Evolutionary conservation across 768 basidiomycete genomes (phyloP), one percentile per base, ranked within the genome.

Genomic region (Sutorius australiensis): DNA sequence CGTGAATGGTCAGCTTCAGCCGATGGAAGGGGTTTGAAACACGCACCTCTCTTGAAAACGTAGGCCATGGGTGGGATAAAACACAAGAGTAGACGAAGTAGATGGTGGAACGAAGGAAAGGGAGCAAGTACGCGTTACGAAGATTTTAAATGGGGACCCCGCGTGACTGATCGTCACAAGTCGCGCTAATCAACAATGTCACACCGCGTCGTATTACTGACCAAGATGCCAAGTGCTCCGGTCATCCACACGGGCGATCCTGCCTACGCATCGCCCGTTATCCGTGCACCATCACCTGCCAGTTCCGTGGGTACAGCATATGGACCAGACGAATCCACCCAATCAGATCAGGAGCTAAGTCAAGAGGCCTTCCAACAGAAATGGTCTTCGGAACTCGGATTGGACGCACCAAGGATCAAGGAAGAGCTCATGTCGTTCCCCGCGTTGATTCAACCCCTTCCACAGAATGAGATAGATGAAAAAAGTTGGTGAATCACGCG

Each of bases 41-140:
- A 63, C 79, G 61, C 41, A 81, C 80, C 81, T 76, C 80, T 74
- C 65, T 82, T 82, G 71, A 74, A 82, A 19, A 82, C 81, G 62
- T 69, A 80, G 11, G 77, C 72, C 77, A 79, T 80, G 46, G 30
- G 56, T 61, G 46, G 24, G 47, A 41, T 39, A 51, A 24, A 47
- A 48, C 54, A 39, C 43, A 47, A 52, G 36, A 41, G 43, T 34
- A 43, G 33, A 45, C 50, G 34, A 42, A 36, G 51, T 37, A 57
- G 65, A 56, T 71, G 66, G 50, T 65, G 57, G 66, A 54, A 31
- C 45, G 21, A 52, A 60, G 55, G 52, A 62, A 56, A 33, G 56
- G 46, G 33, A 48, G 45, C 7, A 43, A 40, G 34, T 51, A 67
- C 71, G 69, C 66, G 71, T 59, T 59, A 39, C 53, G 49, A 52